Percentiles rank a stretch among this genome's conserved stretches.
phyloP scores from a whole-genome alignment of 306 rosid species.

The Rubus parviflorus region DNA sequence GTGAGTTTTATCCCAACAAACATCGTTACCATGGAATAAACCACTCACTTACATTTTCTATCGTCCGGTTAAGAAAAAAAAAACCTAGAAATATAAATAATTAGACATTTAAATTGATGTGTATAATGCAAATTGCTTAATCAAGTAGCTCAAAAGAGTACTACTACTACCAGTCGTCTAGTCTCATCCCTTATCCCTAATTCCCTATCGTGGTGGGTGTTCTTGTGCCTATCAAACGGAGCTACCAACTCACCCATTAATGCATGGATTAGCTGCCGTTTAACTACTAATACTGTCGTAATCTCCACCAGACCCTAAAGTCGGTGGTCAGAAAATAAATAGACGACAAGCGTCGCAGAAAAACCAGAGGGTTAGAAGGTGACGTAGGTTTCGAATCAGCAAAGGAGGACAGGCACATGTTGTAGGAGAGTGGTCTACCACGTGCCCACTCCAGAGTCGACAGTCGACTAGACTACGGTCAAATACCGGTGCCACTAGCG shows the following conservation, averaged over 20 bases:
- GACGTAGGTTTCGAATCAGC: slow-evolving; percentile 45
- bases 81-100: neutral
- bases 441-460: slow-evolving; percentile 32
- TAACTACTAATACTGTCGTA: slow-evolving; percentile 3
- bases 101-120: neutral
- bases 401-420: neutral
- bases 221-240: neutral
- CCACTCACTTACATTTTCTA: too few species aligned
- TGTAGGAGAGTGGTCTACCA: slow-evolving; percentile 24
- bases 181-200: too few species aligned
- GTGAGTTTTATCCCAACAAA: too few species aligned
- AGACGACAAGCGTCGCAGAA: slow-evolving; percentile 8
- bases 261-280: slow-evolving; percentile 28
- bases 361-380: slow-evolving; percentile 13
- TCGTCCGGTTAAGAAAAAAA: neutral
- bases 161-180: too few species aligned
- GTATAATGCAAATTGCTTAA: neutral
- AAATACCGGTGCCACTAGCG: slow-evolving; percentile 65
- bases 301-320: slow-evolving; percentile 3
- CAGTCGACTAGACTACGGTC: slow-evolving; percentile 55
- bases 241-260: slow-evolving; percentile 25
- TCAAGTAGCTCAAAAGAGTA: neutral
- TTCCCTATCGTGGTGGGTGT: slow-evolving; percentile 18
- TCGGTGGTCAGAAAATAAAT: neutral
- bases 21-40: too few species aligned